A percentile compares a stretch with the other conserved stretches of the same genome.
These are phyloP conservation scores for Aspergillus sp. DNA, from an alignment of 2,329 filamentous ascomycete genomes.

Conservation along the genomic window DNA sequence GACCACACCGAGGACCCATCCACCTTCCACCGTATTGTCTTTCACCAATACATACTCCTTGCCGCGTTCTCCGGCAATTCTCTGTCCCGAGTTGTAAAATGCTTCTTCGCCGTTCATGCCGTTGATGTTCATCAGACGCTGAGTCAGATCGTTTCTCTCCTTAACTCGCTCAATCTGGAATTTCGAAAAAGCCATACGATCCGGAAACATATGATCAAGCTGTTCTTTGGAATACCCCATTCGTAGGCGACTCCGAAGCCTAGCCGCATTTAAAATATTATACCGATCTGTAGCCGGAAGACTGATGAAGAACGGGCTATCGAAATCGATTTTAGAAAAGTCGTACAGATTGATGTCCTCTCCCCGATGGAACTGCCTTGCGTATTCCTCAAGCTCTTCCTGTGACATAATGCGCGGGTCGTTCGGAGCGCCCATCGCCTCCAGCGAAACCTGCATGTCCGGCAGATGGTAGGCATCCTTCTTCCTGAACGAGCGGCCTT, in stretches of 20 bases:
- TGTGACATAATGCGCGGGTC: constrained; percentile 96
- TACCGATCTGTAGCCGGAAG: constrained; percentile 88
- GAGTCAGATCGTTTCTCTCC: constrained; percentile 91
- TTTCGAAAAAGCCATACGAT: constrained; percentile 93
- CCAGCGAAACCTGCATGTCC: constrained; percentile 73
- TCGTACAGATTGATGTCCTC: constrained; percentile 89
- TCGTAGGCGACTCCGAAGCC: constrained; percentile 79
- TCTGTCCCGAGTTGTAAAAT: constrained; percentile 61
- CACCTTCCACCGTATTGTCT: constrained; percentile 91
- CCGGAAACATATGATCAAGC: constrained; percentile 92
- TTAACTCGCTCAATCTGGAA: constrained; percentile 95
- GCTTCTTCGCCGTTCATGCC: constrained; percentile 79
- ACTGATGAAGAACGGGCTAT: constrained; percentile 91
- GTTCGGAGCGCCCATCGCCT: constrained; percentile 83
- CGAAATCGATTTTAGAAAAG: constrained; percentile 98
- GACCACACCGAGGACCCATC: constrained; percentile 93
- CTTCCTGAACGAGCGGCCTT: constrained; percentile 78
- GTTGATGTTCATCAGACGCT: constrained; percentile 89
- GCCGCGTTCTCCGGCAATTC: constrained; percentile 70
- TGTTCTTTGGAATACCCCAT: constrained; percentile 98
- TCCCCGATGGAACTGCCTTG: constrained; percentile 84
- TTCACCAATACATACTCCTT: constrained; percentile 95
- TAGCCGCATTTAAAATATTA: constrained; percentile 93
- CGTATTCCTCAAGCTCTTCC: constrained; percentile 91
- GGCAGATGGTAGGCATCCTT: constrained; percentile 95